Conservation (phyloP, 345 rosid genomes). For the Raphanus sativus region DNA sequence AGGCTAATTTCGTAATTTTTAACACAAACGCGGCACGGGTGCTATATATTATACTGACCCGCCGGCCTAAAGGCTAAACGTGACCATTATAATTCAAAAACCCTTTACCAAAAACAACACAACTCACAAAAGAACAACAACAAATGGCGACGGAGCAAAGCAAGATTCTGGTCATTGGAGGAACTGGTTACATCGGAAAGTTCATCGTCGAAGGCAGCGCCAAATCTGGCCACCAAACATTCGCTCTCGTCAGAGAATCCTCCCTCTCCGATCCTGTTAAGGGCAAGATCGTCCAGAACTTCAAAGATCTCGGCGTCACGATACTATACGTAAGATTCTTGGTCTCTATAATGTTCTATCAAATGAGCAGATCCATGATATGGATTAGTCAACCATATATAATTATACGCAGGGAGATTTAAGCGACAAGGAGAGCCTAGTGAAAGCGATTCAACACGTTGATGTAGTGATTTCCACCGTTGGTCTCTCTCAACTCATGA, state of each 20-base stretch:
- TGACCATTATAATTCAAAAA: neutral
- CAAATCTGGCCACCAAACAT: constrained; percentile 39
- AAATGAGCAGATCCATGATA: neutral
- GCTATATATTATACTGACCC: neutral
- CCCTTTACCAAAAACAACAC: neutral
- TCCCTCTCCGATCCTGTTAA: constrained; percentile 35
- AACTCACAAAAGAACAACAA: neutral
- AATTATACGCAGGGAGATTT: constrained; percentile 38
- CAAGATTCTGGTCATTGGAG: constrained; percentile 43
- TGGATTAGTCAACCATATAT: neutral
- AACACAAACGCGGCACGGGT: neutral
- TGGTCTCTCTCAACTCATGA: constrained; percentile 36
- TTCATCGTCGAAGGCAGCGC: constrained; percentile 41
- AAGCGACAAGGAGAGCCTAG: constrained; percentile 50
- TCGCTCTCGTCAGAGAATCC: constrained; percentile 37
- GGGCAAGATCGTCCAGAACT: constrained; percentile 34
- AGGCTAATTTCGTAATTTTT: neutral
- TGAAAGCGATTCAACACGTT: constrained; percentile 51
- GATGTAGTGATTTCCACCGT: constrained; percentile 56
- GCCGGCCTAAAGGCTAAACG: neutral
- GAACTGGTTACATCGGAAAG: constrained; percentile 44
- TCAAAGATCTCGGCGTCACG: constrained; percentile 37
- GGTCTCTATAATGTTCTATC: neutral
- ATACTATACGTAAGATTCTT: constrained; percentile 20
- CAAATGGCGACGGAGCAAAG: constrained; percentile 33